phyloP scores from a whole-genome alignment of 108 stramenopile species.

The Aurantiochytrium sp. region DNA sequence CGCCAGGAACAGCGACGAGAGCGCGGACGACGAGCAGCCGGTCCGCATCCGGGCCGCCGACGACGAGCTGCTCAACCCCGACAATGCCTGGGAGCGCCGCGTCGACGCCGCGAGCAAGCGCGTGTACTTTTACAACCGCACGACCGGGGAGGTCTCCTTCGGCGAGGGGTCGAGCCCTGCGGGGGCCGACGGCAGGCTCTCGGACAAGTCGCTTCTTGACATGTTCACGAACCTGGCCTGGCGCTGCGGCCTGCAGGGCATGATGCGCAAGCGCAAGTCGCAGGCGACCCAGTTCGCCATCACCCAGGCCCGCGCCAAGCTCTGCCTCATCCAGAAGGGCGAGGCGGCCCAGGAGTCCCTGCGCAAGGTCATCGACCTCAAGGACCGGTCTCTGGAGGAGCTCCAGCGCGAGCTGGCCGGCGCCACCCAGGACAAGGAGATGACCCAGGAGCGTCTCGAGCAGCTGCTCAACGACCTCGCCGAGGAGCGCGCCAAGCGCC shows the following conservation, averaged over 20 bases:
- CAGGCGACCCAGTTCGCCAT: not conserved
- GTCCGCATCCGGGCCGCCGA: not conserved
- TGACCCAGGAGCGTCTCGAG: not conserved
- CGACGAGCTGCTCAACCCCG: not conserved
- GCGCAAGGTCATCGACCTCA: not conserved
- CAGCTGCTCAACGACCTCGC: not conserved
- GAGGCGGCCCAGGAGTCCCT: not conserved
- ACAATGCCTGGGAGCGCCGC: not conserved
- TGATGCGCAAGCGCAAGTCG: conserved; percentile 10
- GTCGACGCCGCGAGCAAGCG: not conserved
- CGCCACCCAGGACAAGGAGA: not conserved
- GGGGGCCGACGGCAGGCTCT: not conserved
- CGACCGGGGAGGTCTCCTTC: conserved; percentile 7
- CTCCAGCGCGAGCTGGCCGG: not conserved
- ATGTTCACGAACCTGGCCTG: conserved; percentile 5
- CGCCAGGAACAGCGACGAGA: not conserved
- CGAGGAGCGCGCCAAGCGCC: not conserved
- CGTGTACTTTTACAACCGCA: not conserved
- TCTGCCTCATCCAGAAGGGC: not conserved
- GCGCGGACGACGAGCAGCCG: not conserved
- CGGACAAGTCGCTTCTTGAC: not conserved
- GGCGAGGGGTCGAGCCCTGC: not conserved
- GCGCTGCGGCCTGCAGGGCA: not conserved
- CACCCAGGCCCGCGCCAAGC: not conserved
- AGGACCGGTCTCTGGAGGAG: not conserved